Base-by-base conservation (phyloP, 768 basidiomycete genomes). In the Hortiboletus flavorubellus region DNA sequence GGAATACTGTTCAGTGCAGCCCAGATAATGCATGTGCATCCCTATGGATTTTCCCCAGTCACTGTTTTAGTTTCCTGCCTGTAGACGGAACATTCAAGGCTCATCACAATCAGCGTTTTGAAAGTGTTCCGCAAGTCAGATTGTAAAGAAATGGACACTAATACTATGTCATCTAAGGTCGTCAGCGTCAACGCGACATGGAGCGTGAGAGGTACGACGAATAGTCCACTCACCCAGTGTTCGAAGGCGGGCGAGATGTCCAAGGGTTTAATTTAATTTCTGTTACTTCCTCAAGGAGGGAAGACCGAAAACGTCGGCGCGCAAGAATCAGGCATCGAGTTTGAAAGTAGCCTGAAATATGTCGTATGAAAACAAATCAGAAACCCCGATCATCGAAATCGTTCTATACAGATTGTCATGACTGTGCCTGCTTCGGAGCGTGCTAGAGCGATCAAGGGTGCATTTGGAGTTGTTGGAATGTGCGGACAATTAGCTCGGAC, bases 11-110 rank as follows among this genome's bases (percentile, higher is more conserved):
- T 33, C 21, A 52, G 26, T 52, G 49, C 50, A 51, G 31, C 50
- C 63, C 60, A 34, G 49, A 55, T 60, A 63, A 61, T 67, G 58
- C 59, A 55, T 58, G 33, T 52, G 56, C 56, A 58, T 56, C 53
- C 44, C 31, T 63, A 59, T 37, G 60, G 56, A 63, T 59, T 45
- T 38, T 33, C 18, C 23, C 35, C 45, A 40, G 49, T 48, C 39
- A 9, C n/a, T 18, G 18, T 37, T 49, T 31, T 33, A 39, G 31
- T 30, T 47, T n/a, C 23, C 4, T 23, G 41, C 41, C 21, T 14
- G 39, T 37, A 21, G 38, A 39, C 15, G 8, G 38, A 35, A 29
- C 9, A 33, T 33, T 15, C 39, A 8, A n/a, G 12, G 7, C 4
- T 21, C 29, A 7, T 30, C 26, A 37, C 37, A 30, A 37, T 11